Evolutionary conservation across 1,284 basidiomycete species (phyloP), one percentile per base, ranked within the genome.

Genomic region (Phenoliferia sp.): DNA sequence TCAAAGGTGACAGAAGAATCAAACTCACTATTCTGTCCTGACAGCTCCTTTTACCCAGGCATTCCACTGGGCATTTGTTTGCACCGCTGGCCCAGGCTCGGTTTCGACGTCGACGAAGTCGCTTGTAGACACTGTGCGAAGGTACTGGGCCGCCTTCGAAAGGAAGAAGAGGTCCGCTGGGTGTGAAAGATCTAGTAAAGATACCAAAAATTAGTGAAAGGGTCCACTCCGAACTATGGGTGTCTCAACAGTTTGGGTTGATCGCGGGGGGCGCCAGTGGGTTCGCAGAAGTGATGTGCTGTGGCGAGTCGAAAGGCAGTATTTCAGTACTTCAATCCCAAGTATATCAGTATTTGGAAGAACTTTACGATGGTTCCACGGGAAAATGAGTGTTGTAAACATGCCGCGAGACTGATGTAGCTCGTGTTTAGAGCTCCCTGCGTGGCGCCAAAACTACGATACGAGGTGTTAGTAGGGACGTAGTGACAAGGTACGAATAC

Each of bases 311-410:
- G 15, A 44, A 59, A 59, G 57, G 19, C n/a, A n/a, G n/a, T n/a
- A n/a, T n/a, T n/a, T n/a, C n/a, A n/a, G n/a, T n/a, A n/a, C n/a
- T n/a, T n/a, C n/a, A n/a, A n/a, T n/a, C n/a, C n/a, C n/a, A n/a
- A n/a, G n/a, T n/a, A n/a, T n/a, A 12, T 9, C 35, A 60, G 59
- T 9, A 29, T 17, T 0, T n/a, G 4, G 26, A 56, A 22, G 32
- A 3, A 28, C 34, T 31, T 12, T 4, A 80, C 76, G 66, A 85
- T 74, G 15, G 64, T 72, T 16, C 81, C 81, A 31, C 80, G 75
- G 2, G 74, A 85, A 69, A 87, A 81, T 1, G 86, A 85, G 71
- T 87, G 86, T 75, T 89, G 88, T 29, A 88, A 75, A 0, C 87
- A 87, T 9, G 84, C 84, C 74, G 89, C 87, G 54, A 90, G 82